Percentiles rank a stretch among this genome's conserved stretches.
phyloP scores from a whole-genome alignment of 345 rosid genomes.

The Isatis tinctoria region DNA sequence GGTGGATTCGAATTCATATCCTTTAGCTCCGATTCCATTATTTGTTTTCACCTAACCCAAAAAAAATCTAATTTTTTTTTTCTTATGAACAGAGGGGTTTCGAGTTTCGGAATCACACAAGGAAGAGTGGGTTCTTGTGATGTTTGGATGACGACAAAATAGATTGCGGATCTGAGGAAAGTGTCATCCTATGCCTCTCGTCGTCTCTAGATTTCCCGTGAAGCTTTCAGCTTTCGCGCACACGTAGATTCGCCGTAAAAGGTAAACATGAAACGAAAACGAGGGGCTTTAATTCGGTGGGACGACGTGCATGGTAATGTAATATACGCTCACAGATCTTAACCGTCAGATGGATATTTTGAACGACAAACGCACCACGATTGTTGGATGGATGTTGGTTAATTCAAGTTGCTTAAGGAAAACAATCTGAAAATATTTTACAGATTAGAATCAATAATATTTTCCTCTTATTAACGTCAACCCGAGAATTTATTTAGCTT shows the following conservation, averaged over 20 bases:
- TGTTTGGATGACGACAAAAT: neutral
- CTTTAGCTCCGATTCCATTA: constrained; percentile 72
- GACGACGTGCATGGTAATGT: neutral
- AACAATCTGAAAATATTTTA: neutral
- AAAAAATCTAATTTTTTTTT: neutral
- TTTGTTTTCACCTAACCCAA: neutral
- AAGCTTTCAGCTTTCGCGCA: constrained; percentile 26
- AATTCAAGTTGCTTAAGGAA: neutral
- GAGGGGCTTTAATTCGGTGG: neutral
- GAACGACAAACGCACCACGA: neutral
- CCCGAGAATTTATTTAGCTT: no score
- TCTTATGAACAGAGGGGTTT: neutral
- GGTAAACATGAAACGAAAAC: constrained; percentile 3
- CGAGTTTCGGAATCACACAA: constrained; percentile 3
- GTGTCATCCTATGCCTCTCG: constrained; percentile 18
- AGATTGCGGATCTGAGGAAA: constrained; percentile 30
- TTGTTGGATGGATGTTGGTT: neutral
- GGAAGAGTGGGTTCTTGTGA: neutral
- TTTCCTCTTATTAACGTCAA: neutral
- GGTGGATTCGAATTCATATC: constrained; percentile 41
- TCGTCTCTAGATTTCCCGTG: constrained; percentile 25
- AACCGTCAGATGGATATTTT: constrained; percentile 13
- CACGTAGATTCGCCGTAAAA: constrained; percentile 35
- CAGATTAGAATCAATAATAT: constrained; percentile 2
- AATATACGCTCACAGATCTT: neutral